Evolutionary conservation across 1,284 basidiomycete genomes (phyloP).

Genomic region (Trichosporon sp.): DNA sequence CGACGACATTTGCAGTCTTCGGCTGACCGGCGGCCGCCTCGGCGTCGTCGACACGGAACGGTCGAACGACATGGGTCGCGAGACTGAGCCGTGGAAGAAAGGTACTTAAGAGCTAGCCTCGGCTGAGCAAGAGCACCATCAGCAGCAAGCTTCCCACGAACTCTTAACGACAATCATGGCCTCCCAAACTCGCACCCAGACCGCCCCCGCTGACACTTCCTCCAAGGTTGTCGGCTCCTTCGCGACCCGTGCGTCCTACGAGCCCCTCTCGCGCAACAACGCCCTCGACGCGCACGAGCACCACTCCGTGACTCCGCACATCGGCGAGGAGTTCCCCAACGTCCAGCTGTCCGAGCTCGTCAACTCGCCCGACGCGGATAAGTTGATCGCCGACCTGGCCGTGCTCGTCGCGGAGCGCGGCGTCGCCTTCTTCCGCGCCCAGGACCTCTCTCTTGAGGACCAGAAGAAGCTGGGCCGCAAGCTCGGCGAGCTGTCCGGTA

Average conservation of each 20-base stretch:
- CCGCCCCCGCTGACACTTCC: not conserved
- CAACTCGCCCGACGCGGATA: conserved; percentile 23
- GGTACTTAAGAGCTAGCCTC: not conserved
- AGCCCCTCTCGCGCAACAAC: conserved; percentile 21
- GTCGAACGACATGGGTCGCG: no score
- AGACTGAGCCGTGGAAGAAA: not conserved
- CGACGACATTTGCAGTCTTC: no score
- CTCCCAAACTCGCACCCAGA: not conserved
- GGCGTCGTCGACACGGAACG: no score
- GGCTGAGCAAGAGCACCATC: not conserved
- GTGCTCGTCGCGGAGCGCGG: conserved; percentile 67
- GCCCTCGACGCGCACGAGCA: conserved; percentile 22
- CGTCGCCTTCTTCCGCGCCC: conserved; percentile 70
- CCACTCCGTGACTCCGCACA: conserved; percentile 23
- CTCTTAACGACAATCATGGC: not conserved
- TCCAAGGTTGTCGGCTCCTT: conserved; percentile 19
- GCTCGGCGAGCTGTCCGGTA: conserved; percentile 65
- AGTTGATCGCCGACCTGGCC: conserved; percentile 61
- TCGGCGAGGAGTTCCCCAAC: conserved; percentile 28
- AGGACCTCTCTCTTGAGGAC: conserved; percentile 60
- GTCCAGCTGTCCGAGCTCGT: conserved; percentile 26
- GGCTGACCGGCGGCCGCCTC: no score
- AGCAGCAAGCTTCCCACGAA: not conserved
- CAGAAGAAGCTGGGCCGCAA: conserved; percentile 60
- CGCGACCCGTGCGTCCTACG: conserved; percentile 13